Base-by-base conservation (phyloP, 371 early-diverging fungal species). In the Entomophthora muscae region DNA sequence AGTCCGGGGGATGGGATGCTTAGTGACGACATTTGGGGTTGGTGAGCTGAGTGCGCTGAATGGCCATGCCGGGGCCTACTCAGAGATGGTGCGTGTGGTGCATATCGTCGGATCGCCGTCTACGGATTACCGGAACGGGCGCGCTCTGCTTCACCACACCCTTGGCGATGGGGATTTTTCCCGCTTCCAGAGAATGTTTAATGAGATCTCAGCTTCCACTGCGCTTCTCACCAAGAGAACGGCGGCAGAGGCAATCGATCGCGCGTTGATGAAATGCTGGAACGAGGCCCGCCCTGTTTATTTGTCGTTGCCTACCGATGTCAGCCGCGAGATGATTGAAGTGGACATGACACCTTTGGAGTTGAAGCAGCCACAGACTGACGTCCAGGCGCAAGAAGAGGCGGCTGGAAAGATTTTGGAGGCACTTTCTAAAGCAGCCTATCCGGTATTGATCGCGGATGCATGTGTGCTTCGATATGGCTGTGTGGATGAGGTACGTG, bases 21-120 rank as follows among this genome's bases (percentile, higher is more conserved):
- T 79, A 7, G 68, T 76, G 22, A 79, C 80, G 1, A 78, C 80
- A 5, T 79, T 79, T 65, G 80, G 80, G 32, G 80, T 79, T 1
- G 80, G 80, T 31, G 80, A 79, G 65, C 64, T 79, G 3, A 73
- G 72, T 31, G 76, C 77, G 2, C 57, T 76, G 10, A 78, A 78
- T 53, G 80, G 77, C 53, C 70, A 71, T 65, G 80, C 80, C 53
- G 80, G 80, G n/a, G 73, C 78, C 0, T 75, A 68, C 55, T 69
- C 78, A 52, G 80, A 79, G 61, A 75, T 76, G 74, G 69, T 79
- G 7, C 75, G 77, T 1, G 78, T 79, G 13, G 69, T 79, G 27
- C 78, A 79, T 66, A 76, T 79, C 61, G 78, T 77, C 17, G 80
- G 80, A 23, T 56, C 64, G 13, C 66, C 66, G 10, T n/a, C 63